These are phyloP conservation scores for Cantharellus anzutake DNA, from an alignment of 768 basidiomycete species.

Conservation along the genomic window DNA sequence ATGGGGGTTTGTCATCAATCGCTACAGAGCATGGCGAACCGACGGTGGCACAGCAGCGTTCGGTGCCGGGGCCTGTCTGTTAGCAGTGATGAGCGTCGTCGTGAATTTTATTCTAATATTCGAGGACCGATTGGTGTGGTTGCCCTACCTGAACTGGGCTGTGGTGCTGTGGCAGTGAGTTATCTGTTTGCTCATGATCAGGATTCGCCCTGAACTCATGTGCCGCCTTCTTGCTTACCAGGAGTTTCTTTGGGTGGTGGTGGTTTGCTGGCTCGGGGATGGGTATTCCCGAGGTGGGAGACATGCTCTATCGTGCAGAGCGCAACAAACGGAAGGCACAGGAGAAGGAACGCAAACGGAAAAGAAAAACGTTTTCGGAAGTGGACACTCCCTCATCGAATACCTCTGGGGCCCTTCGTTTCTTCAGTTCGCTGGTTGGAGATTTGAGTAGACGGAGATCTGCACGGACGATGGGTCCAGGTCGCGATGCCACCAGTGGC, in stretches of 20 bases:
- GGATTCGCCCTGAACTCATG: no score
- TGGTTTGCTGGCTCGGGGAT: constrained; percentile 86
- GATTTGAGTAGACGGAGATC: no score
- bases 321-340: constrained; percentile 14
- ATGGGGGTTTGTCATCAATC: constrained; percentile 86
- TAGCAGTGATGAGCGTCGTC: constrained; percentile 68
- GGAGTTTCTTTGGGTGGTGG: constrained; percentile 79
- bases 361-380: constrained; percentile 7
- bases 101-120: constrained; percentile 83
- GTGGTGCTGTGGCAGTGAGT: constrained; percentile 76
- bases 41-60: constrained; percentile 95
- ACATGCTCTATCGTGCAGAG: constrained; percentile 22
- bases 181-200: no score
- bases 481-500: no score
- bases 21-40: constrained; percentile 82
- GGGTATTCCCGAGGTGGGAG: constrained; percentile 39
- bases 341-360: constrained; percentile 4
- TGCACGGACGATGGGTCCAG: no score
- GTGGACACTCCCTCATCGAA: not conserved
- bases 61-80: constrained; percentile 59
- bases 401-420: no score
- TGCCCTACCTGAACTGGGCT: constrained; percentile 76
- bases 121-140: constrained; percentile 80
- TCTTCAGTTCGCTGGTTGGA: no score
- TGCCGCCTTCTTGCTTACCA: no score